Base-by-base conservation (phyloP, 768 basidiomycete genomes). In the Boletus rubropictus region DNA sequence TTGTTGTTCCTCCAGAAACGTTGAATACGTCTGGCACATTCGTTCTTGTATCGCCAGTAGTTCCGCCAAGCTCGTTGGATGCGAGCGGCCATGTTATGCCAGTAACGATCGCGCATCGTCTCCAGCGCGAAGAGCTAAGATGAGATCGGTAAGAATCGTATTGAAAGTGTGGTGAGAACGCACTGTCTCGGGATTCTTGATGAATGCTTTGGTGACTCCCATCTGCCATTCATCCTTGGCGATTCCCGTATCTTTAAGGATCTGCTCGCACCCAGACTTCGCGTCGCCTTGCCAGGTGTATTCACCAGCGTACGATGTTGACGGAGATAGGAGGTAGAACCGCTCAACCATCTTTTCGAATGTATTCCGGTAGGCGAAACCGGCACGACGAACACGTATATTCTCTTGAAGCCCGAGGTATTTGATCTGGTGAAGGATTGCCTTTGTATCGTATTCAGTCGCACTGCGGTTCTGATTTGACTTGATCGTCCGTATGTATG, bases 1-100 rank as follows among this genome's bases (percentile, higher is more conserved):
- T 97, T 98, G 75, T 97, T 97, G 68, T 91, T 91, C 74, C 86
- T 90, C 96, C 96, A 99, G 78, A 97, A 98, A 46, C 94, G 75
- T 64, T 98, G 96, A 44, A 99, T 98, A 44, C 92, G 86, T 28
- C 79, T 80, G 10, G 96, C 96, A 59, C 91, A 95, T 62, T 97
- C 96, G 57, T 93, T 81, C 69, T 89, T 92, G 70, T 96, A 90
- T 8, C 95, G 81, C 78, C 94, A 79, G 66, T 96, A 96, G 64
- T 96, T 95, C 49, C 95, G 78, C 79, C 84, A 99, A 5, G 92
- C 92, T 28, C 96, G 84, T 66, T 99, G 96, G 42, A 99, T 99
- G 37, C 96, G 86, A 21, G 71, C 80, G 0, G 96, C 96, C 96
- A 99, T 99, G 67, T 97, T 98, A 67, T 99, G 96, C 96, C 96